Evolutionary conservation across 257 asterid species (phyloP).

Genomic region (Solanum gracilifrons): DNA sequence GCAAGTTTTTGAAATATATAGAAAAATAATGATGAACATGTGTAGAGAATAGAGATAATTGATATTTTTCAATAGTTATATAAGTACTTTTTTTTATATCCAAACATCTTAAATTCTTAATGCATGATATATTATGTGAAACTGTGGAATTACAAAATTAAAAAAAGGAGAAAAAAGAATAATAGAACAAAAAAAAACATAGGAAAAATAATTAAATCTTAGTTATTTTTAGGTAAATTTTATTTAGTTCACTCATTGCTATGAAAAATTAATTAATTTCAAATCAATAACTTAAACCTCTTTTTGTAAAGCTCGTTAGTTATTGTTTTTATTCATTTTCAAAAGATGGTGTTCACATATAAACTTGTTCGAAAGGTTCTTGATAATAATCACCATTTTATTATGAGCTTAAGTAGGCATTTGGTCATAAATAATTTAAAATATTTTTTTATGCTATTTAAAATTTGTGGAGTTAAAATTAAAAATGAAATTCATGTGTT

Average conservation of each 20-base stretch:
- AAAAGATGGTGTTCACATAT: background rate
- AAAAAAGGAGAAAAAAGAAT: background rate
- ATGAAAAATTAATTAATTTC: background rate
- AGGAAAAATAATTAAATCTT: background rate
- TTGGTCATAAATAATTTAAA: background rate
- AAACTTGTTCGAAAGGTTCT: background rate
- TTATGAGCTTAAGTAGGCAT: background rate
- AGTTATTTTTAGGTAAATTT: background rate
- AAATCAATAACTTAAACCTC: background rate
- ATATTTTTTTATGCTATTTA: background rate
- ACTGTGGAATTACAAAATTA: background rate
- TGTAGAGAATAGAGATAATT: background rate
- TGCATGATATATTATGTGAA: background rate
- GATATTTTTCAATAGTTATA: too few species aligned
- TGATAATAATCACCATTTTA: background rate
- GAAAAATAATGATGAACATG: background rate
- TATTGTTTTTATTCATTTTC: background rate
- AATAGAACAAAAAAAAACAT: background rate
- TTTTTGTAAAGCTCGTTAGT: background rate
- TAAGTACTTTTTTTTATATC: background rate
- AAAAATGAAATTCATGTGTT: background rate
- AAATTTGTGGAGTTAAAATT: too few species aligned
- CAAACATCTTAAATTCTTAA: background rate
- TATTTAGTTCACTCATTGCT: background rate
- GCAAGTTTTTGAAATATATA: background rate